These are phyloP conservation scores for Annulohypoxylon nitens DNA, from an alignment of 495 filamentous ascomycete genomes.

Conservation along the genomic window DNA sequence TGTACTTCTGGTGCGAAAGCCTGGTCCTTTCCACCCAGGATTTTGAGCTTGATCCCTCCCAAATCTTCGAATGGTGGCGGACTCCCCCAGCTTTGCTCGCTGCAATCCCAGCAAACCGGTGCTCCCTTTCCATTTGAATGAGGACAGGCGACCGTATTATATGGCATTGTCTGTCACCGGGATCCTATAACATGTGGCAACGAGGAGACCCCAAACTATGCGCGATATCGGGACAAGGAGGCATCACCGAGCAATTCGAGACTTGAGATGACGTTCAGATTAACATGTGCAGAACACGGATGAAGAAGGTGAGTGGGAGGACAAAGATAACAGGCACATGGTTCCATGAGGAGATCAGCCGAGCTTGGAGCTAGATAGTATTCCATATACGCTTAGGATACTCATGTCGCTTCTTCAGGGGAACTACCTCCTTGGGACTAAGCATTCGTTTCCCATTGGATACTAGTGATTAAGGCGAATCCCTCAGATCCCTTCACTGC, in stretches of 20 bases:
- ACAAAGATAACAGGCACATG: not conserved
- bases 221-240: conserved; percentile 8
- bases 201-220: not conserved
- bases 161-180: conserved; percentile 15
- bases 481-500: not conserved
- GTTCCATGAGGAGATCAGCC: not conserved
- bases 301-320: not conserved
- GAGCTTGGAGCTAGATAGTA: not conserved
- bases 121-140: conserved; percentile 34
- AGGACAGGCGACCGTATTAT: conserved; percentile 9
- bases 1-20: conserved; percentile 31
- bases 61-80: conserved; percentile 14
- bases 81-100: conserved; percentile 30
- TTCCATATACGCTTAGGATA: not conserved
- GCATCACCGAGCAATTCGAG: conserved; percentile 5
- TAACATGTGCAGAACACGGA: not conserved
- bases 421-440: not conserved
- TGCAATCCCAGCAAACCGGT: conserved; percentile 44
- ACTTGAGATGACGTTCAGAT: not conserved
- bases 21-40: conserved; percentile 11
- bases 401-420: not conserved
- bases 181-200: not conserved
- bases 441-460: not conserved
- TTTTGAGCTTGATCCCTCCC: conserved; percentile 17
- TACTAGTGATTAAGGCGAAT: not conserved